Conservation (phyloP, 805 yeast genomes). For the Kuraishia capsulata region DNA sequence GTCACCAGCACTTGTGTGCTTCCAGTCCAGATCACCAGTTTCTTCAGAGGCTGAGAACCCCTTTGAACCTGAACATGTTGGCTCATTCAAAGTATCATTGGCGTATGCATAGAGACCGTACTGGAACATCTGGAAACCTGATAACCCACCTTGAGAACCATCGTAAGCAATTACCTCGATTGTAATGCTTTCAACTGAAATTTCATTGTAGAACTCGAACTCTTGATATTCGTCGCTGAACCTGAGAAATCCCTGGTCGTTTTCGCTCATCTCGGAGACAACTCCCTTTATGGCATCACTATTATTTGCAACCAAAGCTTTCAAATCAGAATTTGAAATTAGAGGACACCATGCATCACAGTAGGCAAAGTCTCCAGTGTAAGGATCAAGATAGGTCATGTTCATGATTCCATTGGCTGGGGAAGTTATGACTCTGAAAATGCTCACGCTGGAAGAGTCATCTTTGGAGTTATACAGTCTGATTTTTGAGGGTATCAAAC, state of each 20-base stretch:
- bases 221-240: slow-evolving; percentile 59
- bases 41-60: slow-evolving; percentile 6
- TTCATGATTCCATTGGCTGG: slow-evolving; percentile 92
- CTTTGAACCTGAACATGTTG: slow-evolving; percentile 36
- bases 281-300: slow-evolving; percentile 13
- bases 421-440: slow-evolving; percentile 64
- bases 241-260: slow-evolving; percentile 13
- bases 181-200: slow-evolving; percentile 52
- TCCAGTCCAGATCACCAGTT: slow-evolving; percentile 15
- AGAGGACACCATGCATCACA: slow-evolving; percentile 94
- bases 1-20: slow-evolving; percentile 4
- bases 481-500: slow-evolving; percentile 58
- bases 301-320: slow-evolving; percentile 15
- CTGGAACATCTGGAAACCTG: slow-evolving; percentile 68
- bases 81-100: slow-evolving; percentile 60
- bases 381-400: slow-evolving; percentile 73
- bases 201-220: slow-evolving; percentile 65
- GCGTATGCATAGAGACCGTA: slow-evolving; percentile 59
- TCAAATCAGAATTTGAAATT: slow-evolving; percentile 27
- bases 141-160: slow-evolving; percentile 59
- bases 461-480: slow-evolving; percentile 56
- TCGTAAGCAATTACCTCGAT: slow-evolving; percentile 58
- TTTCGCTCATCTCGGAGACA: slow-evolving; percentile 8
- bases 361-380: slow-evolving; percentile 38
- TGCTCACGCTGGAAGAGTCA: slow-evolving; percentile 37